Base-by-base conservation (phyloP, 306 rosid genomes). In the Rubus idaeus region DNA sequence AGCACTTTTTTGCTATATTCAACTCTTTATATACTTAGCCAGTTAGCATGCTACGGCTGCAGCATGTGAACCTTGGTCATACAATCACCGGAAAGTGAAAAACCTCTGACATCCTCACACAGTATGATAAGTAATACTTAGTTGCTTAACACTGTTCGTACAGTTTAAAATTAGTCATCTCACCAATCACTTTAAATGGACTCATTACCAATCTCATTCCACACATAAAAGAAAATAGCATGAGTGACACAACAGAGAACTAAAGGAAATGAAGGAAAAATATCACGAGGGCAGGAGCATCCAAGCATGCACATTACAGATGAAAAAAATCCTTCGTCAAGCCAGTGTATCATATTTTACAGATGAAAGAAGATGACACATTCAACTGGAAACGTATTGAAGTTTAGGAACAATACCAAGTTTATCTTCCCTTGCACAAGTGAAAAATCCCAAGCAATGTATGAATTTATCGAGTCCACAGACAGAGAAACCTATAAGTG, bases 401-500 rank as follows among this genome's bases (percentile, higher is more conserved):
- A 46, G 68, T 74, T 77, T 65, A 70, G 87, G 60, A 78, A 77
- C 76, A 53, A 85, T 91, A 95, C 99, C 99, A 92, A 71, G 79
- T 83, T 87, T 58, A 95, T 89, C 91, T 84, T 95, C 83, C 99
- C 90, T 81, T 95, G 99, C 64, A 90, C 86, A 79, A 95, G 71
- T 6, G 96, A 87, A 87, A 95, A 95, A 79, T 95, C 99, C 99
- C 99, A 95, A 9, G 99, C 99, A 81, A 95, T 92, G 69, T 92
- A 95, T 0, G 99, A 95, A 85, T 95, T 95, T 66, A 88, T 70
- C 0, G 90, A 56, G 71, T 95, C 99, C 88, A 95, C 97, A 7
- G 90, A 64, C 77, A 95, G 86, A 45, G 83, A 82, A 83, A 95
- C 91, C 99, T 95, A 82, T 37, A 50, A 76, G 79, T 35, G 62